Evolutionary conservation across 2,329 filamentous ascomycete species (phyloP).

Genomic region (Phialophora chinensis): DNA sequence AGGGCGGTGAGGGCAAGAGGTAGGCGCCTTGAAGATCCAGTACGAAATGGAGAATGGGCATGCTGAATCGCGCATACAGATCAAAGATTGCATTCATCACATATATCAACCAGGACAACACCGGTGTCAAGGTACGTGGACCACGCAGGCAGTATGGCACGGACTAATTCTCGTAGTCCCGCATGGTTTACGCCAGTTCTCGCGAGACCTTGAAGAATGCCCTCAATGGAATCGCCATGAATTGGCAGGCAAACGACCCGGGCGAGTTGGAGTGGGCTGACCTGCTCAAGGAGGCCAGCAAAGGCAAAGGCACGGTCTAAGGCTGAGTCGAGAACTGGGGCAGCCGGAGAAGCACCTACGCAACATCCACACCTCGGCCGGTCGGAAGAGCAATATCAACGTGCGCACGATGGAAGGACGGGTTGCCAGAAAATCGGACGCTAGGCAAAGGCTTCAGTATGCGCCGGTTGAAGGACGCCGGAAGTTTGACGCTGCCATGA

Average conservation of each 20-base stretch:
- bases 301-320: slow-evolving; percentile 41
- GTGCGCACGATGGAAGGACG: slow-evolving; percentile 2
- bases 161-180: slow-evolving; percentile 44
- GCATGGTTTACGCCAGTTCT: slow-evolving; percentile 59
- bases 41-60: not conserved
- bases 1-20: slow-evolving; percentile 56
- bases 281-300: slow-evolving; percentile 44
- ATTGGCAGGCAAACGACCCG: slow-evolving; percentile 45
- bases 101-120: slow-evolving; percentile 41
- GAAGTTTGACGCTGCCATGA: slow-evolving; percentile 26
- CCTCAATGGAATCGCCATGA: slow-evolving; percentile 48
- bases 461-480: slow-evolving; percentile 24
- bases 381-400: not conserved
- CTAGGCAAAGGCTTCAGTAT: slow-evolving; percentile 14
- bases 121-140: slow-evolving; percentile 39
- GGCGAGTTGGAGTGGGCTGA: slow-evolving; percentile 45
- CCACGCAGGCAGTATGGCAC: slow-evolving; percentile 26
- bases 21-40: slow-evolving; percentile 40
- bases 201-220: slow-evolving; percentile 57
- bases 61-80: slow-evolving; percentile 41
- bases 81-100: slow-evolving; percentile 60
- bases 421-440: slow-evolving; percentile 19
- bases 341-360: slow-evolving; percentile 14
- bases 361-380: not conserved
- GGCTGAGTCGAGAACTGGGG: not conserved